Conservation (phyloP, 768 basidiomycete genomes). For the Pulveroboletus ravenelii region DNA sequence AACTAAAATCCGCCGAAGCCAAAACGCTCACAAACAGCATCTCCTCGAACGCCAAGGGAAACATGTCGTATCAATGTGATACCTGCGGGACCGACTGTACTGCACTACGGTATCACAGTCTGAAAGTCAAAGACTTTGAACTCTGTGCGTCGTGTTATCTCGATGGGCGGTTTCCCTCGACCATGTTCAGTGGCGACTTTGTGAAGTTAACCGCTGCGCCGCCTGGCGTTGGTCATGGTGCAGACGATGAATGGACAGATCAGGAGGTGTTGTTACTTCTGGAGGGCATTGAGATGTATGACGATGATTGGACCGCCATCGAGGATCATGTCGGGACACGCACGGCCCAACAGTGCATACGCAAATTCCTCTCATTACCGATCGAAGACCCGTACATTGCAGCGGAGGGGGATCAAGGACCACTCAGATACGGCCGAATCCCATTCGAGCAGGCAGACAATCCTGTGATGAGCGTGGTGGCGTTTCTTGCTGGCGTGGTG, state of each 20-base stretch:
- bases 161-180: slow-evolving; percentile 93
- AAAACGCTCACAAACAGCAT: slow-evolving; percentile 51
- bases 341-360: slow-evolving; percentile 90
- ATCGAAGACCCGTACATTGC: slow-evolving; percentile 94
- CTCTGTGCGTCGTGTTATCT: slow-evolving; percentile 92
- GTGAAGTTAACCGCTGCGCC: slow-evolving; percentile 63
- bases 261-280: slow-evolving; percentile 84
- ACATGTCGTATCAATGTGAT: slow-evolving; percentile 71
- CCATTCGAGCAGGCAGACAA: slow-evolving; percentile 96
- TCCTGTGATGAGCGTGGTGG: slow-evolving; percentile 97
- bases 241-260: slow-evolving; percentile 79
- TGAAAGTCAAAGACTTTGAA: slow-evolving; percentile 89
- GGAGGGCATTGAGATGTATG: slow-evolving; percentile 98
- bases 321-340: slow-evolving; percentile 92
- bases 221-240: slow-evolving; percentile 32
- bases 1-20: slow-evolving; percentile 67
- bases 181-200: slow-evolving; percentile 96
- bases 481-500: slow-evolving; percentile 92
- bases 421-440: slow-evolving; percentile 68
- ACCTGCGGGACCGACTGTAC: slow-evolving; percentile 96
- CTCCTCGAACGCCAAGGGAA: slow-evolving; percentile 43
- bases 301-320: slow-evolving; percentile 93
- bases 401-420: slow-evolving; percentile 69
- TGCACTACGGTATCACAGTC: slow-evolving; percentile 79
- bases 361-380: slow-evolving; percentile 90